phyloP scores from a whole-genome alignment of 2,329 filamentous ascomycete species.

The Esteya vermicola region DNA sequence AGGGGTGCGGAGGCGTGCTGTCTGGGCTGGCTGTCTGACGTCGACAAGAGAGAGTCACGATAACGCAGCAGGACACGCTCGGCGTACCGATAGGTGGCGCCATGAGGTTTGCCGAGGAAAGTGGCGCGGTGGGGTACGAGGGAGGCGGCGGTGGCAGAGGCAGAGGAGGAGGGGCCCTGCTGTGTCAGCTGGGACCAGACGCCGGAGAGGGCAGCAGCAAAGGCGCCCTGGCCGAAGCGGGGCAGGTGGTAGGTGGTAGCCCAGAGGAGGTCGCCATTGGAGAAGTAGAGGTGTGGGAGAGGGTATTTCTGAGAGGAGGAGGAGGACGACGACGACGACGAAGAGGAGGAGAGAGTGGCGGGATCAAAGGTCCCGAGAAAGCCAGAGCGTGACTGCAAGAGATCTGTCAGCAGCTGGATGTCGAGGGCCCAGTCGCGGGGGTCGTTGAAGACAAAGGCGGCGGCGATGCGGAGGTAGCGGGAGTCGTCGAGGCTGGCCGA shows the following conservation, averaged over 20 bases:
- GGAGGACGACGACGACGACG: slow-evolving; percentile 40
- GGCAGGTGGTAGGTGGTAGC: slow-evolving; percentile 72
- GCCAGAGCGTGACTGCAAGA: slow-evolving; percentile 66
- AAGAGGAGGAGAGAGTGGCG: slow-evolving; percentile 47
- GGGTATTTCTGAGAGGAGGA: not conserved
- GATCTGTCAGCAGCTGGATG: slow-evolving; percentile 67
- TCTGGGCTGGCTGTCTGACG: slow-evolving; percentile 1
- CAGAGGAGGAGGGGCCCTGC: too few relatives aligned
- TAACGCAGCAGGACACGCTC: slow-evolving; percentile 56
- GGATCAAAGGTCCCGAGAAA: slow-evolving; percentile 66
- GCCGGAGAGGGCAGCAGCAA: slow-evolving; percentile 67
- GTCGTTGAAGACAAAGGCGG: slow-evolving; percentile 89
- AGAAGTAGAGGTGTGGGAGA: slow-evolving; percentile 59
- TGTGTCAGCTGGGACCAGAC: slow-evolving; percentile 63
- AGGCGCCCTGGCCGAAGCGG: slow-evolving; percentile 82
- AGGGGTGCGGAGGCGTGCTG: slow-evolving; percentile 26
- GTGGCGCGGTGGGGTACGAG: slow-evolving; percentile 34
- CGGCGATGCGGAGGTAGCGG: slow-evolving; percentile 45
- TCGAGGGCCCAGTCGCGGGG: slow-evolving; percentile 93
- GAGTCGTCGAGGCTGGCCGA: slow-evolving; percentile 3
- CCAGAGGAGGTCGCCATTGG: slow-evolving; percentile 85
- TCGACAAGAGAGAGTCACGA: slow-evolving; percentile 33
- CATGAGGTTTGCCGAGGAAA: slow-evolving; percentile 72
- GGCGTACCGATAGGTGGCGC: slow-evolving; percentile 69
- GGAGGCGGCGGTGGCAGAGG: slow-evolving; percentile 38